A percentile compares a stretch with the other conserved stretches of the same genome.
These are phyloP conservation scores for Rhexocercosporidium sp. DNA, from an alignment of 2,329 filamentous ascomycete species.

Conservation along the genomic window DNA sequence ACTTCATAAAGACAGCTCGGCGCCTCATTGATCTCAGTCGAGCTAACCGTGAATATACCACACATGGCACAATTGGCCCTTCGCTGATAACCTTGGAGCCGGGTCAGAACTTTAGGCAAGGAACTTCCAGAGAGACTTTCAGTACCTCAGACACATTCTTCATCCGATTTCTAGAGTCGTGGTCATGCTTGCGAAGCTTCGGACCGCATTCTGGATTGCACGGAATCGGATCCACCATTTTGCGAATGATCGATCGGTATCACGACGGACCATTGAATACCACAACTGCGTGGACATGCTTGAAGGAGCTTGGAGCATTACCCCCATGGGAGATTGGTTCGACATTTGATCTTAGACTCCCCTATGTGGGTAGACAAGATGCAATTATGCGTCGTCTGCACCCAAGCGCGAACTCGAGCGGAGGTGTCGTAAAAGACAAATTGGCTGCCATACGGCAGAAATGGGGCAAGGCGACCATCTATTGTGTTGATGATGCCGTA, in stretches of 20 bases:
- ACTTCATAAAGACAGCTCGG: constrained; percentile 57
- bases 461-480: constrained; percentile 65
- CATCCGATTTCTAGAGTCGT: constrained; percentile 72
- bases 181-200: constrained; percentile 64
- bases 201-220: constrained; percentile 57
- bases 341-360: constrained; percentile 64
- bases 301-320: constrained; percentile 77
- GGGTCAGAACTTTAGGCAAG: constrained; percentile 13
- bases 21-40: constrained; percentile 58
- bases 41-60: constrained; percentile 52
- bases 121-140: constrained; percentile 22
- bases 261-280: constrained; percentile 51
- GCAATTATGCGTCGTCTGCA: constrained; percentile 10
- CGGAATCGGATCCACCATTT: constrained; percentile 65
- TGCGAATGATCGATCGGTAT: constrained; percentile 68
- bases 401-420: not conserved
- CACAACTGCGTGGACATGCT: constrained; percentile 63
- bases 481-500: constrained; percentile 71
- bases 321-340: constrained; percentile 72
- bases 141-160: constrained; percentile 20
- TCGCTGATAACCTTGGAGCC: constrained; percentile 31
- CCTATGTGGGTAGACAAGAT: constrained; percentile 48
- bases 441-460: constrained; percentile 60
- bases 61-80: constrained; percentile 55
- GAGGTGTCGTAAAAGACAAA: constrained; percentile 46